These are phyloP conservation scores for Metarhizium anisopliae DNA, from an alignment of 2,329 filamentous ascomycete genomes.

Conservation along the genomic window DNA sequence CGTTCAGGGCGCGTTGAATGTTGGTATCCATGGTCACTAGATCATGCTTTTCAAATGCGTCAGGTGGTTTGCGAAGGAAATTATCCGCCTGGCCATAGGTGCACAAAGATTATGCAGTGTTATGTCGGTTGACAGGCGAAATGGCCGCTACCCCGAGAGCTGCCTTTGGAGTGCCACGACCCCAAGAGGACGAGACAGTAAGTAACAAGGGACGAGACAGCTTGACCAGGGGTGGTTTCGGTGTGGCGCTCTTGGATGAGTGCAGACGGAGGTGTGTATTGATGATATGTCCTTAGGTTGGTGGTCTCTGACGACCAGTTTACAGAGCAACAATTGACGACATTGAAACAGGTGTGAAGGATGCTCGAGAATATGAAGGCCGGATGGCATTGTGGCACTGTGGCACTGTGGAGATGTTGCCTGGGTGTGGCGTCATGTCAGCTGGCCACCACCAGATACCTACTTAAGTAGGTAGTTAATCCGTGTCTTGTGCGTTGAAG, in stretches of 20 bases:
- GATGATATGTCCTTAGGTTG: neutral
- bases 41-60: conserved; percentile 1
- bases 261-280: neutral
- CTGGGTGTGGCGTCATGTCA: neutral
- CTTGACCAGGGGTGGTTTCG: neutral
- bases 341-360: neutral
- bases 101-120: neutral
- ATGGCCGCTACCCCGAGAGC: neutral
- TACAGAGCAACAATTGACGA: neutral
- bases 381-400: neutral
- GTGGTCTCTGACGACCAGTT: neutral
- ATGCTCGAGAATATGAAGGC: neutral
- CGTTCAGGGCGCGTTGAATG: conserved; percentile 85
- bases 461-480: no score
- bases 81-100: neutral
- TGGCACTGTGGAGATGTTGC: neutral
- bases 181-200: neutral
- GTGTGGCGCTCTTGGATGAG: neutral
- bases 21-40: conserved; percentile 67
- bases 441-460: neutral
- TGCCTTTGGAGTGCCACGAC: neutral
- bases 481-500: no score
- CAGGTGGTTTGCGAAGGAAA: neutral
- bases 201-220: neutral
- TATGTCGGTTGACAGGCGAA: neutral